Base-by-base conservation (phyloP, 768 basidiomycete species). In the Cantharellus cinnabarinus region DNA sequence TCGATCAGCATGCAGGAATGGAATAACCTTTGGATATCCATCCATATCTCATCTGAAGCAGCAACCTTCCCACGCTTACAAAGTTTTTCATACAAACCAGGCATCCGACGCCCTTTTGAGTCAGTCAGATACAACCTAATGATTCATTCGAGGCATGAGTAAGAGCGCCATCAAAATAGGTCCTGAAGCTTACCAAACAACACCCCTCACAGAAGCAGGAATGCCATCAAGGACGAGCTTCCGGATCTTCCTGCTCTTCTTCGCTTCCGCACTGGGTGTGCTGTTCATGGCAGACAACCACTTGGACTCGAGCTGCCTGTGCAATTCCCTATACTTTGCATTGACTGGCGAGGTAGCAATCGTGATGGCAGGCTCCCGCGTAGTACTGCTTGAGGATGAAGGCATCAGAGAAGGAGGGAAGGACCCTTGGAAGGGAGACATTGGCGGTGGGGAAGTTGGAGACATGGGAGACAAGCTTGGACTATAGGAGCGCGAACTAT, bases 171-270 rank as follows among this genome's bases (percentile, higher is more conserved):
- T 29, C 20, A 29, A 14, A 41, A 38, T n/a, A 61, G 38, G 7
- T 4, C 20, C 42, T 29, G 20, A 61, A 60, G 63, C 40, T 44
- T 40, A 61, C 89, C 89, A 91, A 2, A 89, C 87, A 14, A 82
- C 77, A 63, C 87, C 89, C 5, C 89, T 75, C 35, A 91, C 85
- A 5, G 82, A 85, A 5, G 83, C 80, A 0, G 89, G 89, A 0
- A 91, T 83, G 34, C 76, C 76, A n/a, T 88, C 85, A 50, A 81
- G 70, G 38, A 89, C 64, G 4, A 91, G 69, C 64, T 81, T 83
- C 63, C 78, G 76, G 5, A 88, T 74, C 66, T 89, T 90, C 70
- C 89, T 89, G 67, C 71, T 83, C 73, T 85, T 89, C 56, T 79
- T 75, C 1, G 83, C 77, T 63, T 83, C 79, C 2, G 79, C 69